A percentile compares a stretch with the other conserved stretches of the same genome.
Evolutionary conservation across 176 grass and related monocot species (phyloP).

Genomic region (Bothriochloa decipiens): DNA sequence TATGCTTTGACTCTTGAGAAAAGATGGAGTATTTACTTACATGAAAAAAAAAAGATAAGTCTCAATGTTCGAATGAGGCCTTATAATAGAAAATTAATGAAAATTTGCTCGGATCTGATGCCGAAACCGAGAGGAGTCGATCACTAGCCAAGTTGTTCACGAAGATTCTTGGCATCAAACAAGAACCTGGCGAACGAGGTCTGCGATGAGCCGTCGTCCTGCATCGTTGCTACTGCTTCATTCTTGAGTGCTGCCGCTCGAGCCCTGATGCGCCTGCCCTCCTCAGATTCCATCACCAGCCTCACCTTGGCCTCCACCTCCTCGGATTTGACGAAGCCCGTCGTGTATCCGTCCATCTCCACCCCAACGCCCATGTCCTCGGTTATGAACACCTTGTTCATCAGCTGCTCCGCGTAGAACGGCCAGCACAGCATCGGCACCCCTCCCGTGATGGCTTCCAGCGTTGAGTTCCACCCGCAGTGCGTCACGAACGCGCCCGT

Average conservation of each 20-base stretch:
- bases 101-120: not conserved
- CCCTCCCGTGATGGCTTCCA: too few species aligned
- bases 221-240: not conserved
- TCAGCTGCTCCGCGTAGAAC: constrained; percentile 33
- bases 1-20: too few species aligned
- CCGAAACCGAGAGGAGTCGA: not conserved
- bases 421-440: constrained; percentile 27
- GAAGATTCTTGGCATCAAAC: not conserved
- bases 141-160: not conserved
- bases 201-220: not conserved
- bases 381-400: constrained; percentile 23
- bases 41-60: too few species aligned
- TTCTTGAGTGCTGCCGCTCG: not conserved
- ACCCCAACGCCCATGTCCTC: constrained; percentile 1
- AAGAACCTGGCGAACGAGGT: constrained; percentile 18
- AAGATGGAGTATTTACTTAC: too few species aligned
- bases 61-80: too few species aligned
- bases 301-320: constrained; percentile 27
- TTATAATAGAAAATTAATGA: too few species aligned
- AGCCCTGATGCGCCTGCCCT: not conserved
- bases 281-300: constrained; percentile 18
- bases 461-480: constrained; percentile 20
- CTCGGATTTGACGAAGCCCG: not conserved
- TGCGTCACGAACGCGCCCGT: constrained; percentile 12
- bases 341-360: not conserved